Evolutionary conservation across 352 stramenopile species (phyloP).

Genomic region (Globisporangium okanoganense): DNA sequence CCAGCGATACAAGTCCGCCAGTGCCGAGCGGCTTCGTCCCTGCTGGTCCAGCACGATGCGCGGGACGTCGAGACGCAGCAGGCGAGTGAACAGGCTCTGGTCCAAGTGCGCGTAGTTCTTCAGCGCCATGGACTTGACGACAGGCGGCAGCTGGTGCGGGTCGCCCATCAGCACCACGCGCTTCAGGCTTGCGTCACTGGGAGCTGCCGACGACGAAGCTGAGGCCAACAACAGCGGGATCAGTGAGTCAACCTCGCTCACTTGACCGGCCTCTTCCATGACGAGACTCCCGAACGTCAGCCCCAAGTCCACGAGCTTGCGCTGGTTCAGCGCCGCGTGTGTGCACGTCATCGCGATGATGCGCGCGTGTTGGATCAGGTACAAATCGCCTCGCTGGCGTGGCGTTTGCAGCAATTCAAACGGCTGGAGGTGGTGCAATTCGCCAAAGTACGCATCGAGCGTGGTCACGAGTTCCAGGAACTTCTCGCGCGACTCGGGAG

Average conservation of each 20-base stretch:
- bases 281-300: constrained; percentile 87
- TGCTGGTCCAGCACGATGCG: constrained; percentile 81
- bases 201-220: constrained; percentile 12
- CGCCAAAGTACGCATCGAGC: constrained; percentile 90
- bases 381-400: constrained; percentile 90
- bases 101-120: constrained; percentile 89
- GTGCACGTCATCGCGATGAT: constrained; percentile 97
- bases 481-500: constrained; percentile 17
- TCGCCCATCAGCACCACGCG: constrained; percentile 95
- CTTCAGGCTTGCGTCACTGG: constrained; percentile 61
- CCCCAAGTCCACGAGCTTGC: constrained; percentile 82
- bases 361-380: constrained; percentile 93
- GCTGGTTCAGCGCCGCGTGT: constrained; percentile 89
- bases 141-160: constrained; percentile 89
- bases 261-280: constrained; percentile 95
- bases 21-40: neutral
- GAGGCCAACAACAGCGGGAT: constrained; percentile 90
- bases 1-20: constrained; percentile 12
- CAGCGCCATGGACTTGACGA: constrained; percentile 89
- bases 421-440: constrained; percentile 90
- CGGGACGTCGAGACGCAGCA: constrained; percentile 92
- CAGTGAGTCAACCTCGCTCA: constrained; percentile 93
- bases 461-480: constrained; percentile 52
- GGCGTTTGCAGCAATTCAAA: constrained; percentile 95
- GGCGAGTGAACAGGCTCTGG: constrained; percentile 93